Evolutionary conservation across 2,329 filamentous ascomycete species (phyloP).

Genomic region (Fusarium subglutinans): DNA sequence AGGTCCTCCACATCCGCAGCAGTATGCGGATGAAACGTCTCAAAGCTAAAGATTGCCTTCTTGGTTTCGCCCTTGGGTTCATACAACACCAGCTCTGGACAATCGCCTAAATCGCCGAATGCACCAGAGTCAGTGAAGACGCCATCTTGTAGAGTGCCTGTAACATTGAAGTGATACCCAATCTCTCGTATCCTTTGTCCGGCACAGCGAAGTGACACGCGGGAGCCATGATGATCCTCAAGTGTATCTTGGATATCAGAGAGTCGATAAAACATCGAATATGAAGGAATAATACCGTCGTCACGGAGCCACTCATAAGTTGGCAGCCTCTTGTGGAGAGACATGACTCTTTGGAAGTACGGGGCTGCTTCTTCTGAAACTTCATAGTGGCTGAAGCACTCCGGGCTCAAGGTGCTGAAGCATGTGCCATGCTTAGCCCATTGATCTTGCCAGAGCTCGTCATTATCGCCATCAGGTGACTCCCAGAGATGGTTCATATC

Average conservation of each 20-base stretch:
- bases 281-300: constrained; percentile 8
- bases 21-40: constrained; percentile 24
- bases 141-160: constrained; percentile 3
- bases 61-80: constrained; percentile 22
- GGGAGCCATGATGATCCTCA: constrained; percentile 13
- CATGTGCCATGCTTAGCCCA: constrained; percentile 17
- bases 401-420: constrained; percentile 8
- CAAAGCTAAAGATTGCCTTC: constrained; percentile 20
- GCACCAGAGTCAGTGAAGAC: not conserved
- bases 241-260: constrained; percentile 8
- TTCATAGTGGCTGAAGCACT: constrained; percentile 14
- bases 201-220: constrained; percentile 1
- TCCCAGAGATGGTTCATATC: constrained; percentile 14
- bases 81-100: constrained; percentile 11
- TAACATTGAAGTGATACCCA: constrained; percentile 22
- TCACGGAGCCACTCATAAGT: constrained; percentile 20
- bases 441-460: constrained; percentile 10
- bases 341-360: constrained; percentile 13
- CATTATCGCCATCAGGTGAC: not conserved
- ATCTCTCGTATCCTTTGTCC: constrained; percentile 8
- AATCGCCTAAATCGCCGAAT: not conserved
- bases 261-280: constrained; percentile 12
- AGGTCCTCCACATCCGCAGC: constrained; percentile 19
- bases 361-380: constrained; percentile 7
- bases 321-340: constrained; percentile 9